These are phyloP conservation scores for Amanita phalloides DNA, from an alignment of 768 basidiomycete species.

Conservation along the genomic window DNA sequence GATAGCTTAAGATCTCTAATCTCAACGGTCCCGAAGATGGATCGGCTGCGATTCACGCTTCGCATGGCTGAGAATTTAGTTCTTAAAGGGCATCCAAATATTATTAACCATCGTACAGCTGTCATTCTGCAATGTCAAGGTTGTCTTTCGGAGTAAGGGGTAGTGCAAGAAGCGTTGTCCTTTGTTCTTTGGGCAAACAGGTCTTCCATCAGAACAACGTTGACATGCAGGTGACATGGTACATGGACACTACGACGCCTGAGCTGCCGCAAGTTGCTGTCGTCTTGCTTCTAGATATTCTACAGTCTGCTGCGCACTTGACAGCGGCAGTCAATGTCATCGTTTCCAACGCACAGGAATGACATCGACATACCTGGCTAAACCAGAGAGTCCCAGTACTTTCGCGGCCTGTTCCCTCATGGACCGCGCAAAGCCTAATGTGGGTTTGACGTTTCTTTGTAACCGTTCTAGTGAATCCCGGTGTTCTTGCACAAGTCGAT, in stretches of 20 bases:
- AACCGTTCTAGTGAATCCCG: background rate
- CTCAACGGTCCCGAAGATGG: background rate
- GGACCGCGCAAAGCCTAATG: conserved; percentile 11
- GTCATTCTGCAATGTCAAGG: background rate
- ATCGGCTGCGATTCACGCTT: background rate
- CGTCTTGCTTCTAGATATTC: conserved; percentile 8
- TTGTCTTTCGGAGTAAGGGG: background rate
- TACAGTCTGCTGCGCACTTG: conserved; percentile 17
- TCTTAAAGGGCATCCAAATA: background rate
- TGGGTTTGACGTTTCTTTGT: conserved; percentile 1
- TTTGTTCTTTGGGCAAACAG: background rate
- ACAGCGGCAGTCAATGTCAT: background rate
- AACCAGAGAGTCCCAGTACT: conserved; percentile 15
- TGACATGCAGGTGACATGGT: background rate
- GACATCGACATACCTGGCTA: conserved; percentile 14
- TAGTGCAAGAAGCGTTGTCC: too few relatives aligned
- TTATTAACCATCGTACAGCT: background rate
- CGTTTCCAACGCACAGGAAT: background rate
- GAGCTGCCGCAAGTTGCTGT: background rate
- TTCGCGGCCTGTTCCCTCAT: conserved; percentile 18
- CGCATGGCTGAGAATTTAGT: background rate
- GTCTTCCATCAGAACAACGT: background rate
- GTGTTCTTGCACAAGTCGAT: background rate
- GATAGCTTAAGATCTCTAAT: background rate
- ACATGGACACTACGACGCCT: background rate